A percentile compares a stretch with the other conserved stretches of the same genome.
Evolutionary conservation across 345 rosid species (phyloP).

Genomic region (Odontarrhena argentea): DNA sequence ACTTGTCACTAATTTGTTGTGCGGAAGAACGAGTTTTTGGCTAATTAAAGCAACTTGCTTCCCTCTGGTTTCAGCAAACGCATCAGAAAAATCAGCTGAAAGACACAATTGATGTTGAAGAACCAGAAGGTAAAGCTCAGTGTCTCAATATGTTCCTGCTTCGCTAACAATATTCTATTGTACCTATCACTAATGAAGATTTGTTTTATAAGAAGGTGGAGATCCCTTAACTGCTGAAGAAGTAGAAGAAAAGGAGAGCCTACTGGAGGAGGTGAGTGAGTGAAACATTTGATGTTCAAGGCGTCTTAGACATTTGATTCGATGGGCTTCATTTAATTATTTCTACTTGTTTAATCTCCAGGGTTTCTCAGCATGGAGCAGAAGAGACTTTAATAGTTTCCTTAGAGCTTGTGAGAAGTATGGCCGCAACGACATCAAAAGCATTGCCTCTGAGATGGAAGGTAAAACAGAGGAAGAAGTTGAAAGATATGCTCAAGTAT

Average conservation of each 20-base stretch:
- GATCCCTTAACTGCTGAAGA: slow-evolving; percentile 98
- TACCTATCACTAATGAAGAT: slow-evolving; percentile 33
- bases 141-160: slow-evolving; percentile 18
- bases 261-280: slow-evolving; percentile 79
- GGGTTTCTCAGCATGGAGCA: slow-evolving; percentile 99
- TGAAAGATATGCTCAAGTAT: slow-evolving; percentile 86
- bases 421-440: slow-evolving; percentile 88
- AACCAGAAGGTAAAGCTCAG: slow-evolving; percentile 80
- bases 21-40: neutral
- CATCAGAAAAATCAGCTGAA: slow-evolving; percentile 97
- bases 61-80: slow-evolving; percentile 63
- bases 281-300: slow-evolving; percentile 8
- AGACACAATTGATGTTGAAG: slow-evolving; percentile 93
- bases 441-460: slow-evolving; percentile 94
- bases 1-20: slow-evolving; percentile 14
- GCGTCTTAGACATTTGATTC: slow-evolving; percentile 13
- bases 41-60: slow-evolving; percentile 13
- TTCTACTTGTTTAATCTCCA: slow-evolving; percentile 35
- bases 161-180: slow-evolving; percentile 7
- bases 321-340: slow-evolving; percentile 21
- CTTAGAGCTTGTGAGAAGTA: slow-evolving; percentile 97
- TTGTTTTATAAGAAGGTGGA: slow-evolving; percentile 57
- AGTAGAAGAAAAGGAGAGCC: slow-evolving; percentile 87
- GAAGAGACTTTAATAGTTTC: slow-evolving; percentile 93
- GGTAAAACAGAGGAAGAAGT: slow-evolving; percentile 95